Evolutionary conservation across 306 rosid species (phyloP), one percentile per base, ranked within the genome.

Genomic region (Begonia fuchsioides): DNA sequence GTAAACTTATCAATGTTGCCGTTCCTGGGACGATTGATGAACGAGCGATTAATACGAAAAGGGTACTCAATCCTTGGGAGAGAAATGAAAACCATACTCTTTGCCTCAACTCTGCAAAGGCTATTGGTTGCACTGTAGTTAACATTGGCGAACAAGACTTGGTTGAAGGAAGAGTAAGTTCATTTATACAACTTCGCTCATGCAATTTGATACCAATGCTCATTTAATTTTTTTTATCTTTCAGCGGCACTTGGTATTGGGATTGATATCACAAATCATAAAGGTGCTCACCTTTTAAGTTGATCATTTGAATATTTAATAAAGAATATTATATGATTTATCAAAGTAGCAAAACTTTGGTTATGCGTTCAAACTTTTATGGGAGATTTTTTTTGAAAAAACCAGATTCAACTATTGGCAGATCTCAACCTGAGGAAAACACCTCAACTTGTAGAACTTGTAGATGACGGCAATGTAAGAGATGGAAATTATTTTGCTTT

Each of bases 11-110:
- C 68, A 92, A 92, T 73, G 86, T 92, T 70, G 96, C 98, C 47
- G 98, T 92, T 59, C 98, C 98, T 44, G 96, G 94, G 49, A 92
- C 98, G 13, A 92, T 92, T 41, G 98, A 92, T 47, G 98, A 92
- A 64, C 76, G 98, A 53, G 94, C 94, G 57, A 85, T 92, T 66
- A 92, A 92, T 60, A 56, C 75, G 18, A 92, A 92, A 66, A 60
- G 56, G 32, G 56, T 63, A 40, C 78, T 69, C 59, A 82, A 69
- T 66, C 94, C 77, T 17, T 92, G 98, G 98, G 96, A 92, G 68
- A 79, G 82, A 73, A 92, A 85, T 67, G 98, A 92, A 59, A 92
- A 92, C 58, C 98, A 92, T 55, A 92, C 93, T 44, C 82, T 92
- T 19, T 85, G 98, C 72, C 93, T 92, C 60, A 92, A 92, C 77